Conservation (phyloP, 306 rosid species). For the Prunus fruticosa region DNA sequence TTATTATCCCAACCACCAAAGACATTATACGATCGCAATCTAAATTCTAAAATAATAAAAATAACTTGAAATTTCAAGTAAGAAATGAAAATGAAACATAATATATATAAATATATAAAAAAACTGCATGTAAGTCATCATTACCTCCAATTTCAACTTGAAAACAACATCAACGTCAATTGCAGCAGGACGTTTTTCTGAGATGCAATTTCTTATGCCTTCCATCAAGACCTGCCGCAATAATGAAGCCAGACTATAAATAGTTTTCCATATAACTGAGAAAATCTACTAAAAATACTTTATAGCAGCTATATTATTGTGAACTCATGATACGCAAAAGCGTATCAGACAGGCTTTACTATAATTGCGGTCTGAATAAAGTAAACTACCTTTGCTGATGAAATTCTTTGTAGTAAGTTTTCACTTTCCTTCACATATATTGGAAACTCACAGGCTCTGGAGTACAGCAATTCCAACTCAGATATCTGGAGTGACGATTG, state of each 20-base stretch:
- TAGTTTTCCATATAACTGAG: slow-evolving; percentile 4
- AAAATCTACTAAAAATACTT: slow-evolving; percentile 1
- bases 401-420: slow-evolving; percentile 50
- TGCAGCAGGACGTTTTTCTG: slow-evolving; percentile 42
- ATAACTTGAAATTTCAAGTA: neutral
- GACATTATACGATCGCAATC: neutral
- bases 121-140: slow-evolving; percentile 20
- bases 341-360: neutral
- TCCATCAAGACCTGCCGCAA: slow-evolving; percentile 62
- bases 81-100: slow-evolving; percentile 1
- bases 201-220: slow-evolving; percentile 54
- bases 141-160: slow-evolving; percentile 75
- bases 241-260: slow-evolving; percentile 26
- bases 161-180: slow-evolving; percentile 57
- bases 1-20: neutral
- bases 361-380: neutral
- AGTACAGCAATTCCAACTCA: slow-evolving; percentile 72
- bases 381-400: slow-evolving; percentile 52
- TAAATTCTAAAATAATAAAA: neutral
- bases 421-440: slow-evolving; percentile 57
- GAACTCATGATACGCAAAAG: neutral
- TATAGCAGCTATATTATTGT: neutral
- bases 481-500: slow-evolving; percentile 52
- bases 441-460: slow-evolving; percentile 63
- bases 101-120: neutral